Evolutionary conservation across 305 asterid species (phyloP), one percentile per base, ranked within the genome.

Genomic region (Fraxinus platypoda): DNA sequence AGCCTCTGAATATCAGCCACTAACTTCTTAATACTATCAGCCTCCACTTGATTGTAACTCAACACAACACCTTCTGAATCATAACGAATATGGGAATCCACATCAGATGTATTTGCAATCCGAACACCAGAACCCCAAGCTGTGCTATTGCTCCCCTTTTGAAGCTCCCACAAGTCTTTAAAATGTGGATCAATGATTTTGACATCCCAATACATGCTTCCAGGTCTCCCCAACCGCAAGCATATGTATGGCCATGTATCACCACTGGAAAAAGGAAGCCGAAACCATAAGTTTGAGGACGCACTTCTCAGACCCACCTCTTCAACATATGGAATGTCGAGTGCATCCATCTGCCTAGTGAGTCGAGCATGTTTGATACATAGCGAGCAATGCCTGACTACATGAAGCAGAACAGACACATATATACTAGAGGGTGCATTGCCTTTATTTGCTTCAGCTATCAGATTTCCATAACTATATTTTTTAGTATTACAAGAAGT

Each of bases 121-220:
- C 98, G 93, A 86, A 97, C 93, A 74, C 97, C 97, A 81, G 93
- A 88, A 88, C 94, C 98, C 99, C 99, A 97, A 85, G 96, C 87
- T 66, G 97, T 90, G 78, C 83, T 83, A 87, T 81, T 90, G 86
- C 92, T 87, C 68, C 99, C 99, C 86, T 91, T 93, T 86, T 93
- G 98, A 90, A 97, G 99, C 90, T 97, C 98, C 97, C 98, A 94
- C 91, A 94, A 87, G 87, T 94, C 97, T 80, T 87, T 89, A 77
- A 91, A 97, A 87, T 95, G 95, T 74, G 94, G 90, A 87, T 97
- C 99, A 80, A 90, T 88, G 81, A 97, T 92, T 88, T 91, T 95
- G 85, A 97, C 99, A 89, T 97, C 99, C 99, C 99, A 97, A 81
- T 93, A 91, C 95, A 97, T 88, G 86, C 98, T 94, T 88, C 98